phyloP scores from a whole-genome alignment of 2,329 filamentous ascomycete species.

The Exophiala lecanii-corni region DNA sequence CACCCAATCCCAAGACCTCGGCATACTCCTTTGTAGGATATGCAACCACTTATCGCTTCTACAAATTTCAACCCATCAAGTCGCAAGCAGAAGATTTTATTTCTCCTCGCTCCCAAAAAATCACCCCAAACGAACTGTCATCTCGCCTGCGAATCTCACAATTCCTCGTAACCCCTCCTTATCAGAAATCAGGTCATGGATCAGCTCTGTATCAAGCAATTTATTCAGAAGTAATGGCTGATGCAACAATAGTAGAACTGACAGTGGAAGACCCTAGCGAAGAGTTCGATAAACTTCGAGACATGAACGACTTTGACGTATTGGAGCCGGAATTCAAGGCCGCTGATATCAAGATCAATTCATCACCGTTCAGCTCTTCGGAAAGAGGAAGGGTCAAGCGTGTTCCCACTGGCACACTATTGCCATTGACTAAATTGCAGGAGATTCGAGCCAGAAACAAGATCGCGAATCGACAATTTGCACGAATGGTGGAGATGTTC shows the following conservation, averaged over 20 bases:
- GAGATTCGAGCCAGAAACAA: slow-evolving; percentile 51
- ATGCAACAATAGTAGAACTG: slow-evolving; percentile 70
- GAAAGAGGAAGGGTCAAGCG: slow-evolving; percentile 33
- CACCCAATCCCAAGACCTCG: slow-evolving; percentile 43
- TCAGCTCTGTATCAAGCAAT: slow-evolving; percentile 75
- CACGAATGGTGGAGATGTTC: slow-evolving; percentile 59
- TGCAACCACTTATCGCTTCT: slow-evolving; percentile 85
- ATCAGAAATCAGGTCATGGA: slow-evolving; percentile 76
- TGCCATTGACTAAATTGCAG: slow-evolving; percentile 48
- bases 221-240: slow-evolving; percentile 63
- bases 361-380: slow-evolving; percentile 31
- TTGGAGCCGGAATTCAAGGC: slow-evolving; percentile 50
- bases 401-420: slow-evolving; percentile 50
- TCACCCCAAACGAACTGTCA: slow-evolving; percentile 58
- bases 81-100: slow-evolving; percentile 37
- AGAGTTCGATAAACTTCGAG: slow-evolving; percentile 60
- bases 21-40: slow-evolving; percentile 85
- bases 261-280: slow-evolving; percentile 90
- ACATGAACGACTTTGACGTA: slow-evolving; percentile 56
- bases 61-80: slow-evolving; percentile 45
- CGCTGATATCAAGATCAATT: slow-evolving; percentile 44
- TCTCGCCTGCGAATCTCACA: slow-evolving; percentile 84
- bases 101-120: slow-evolving; percentile 37
- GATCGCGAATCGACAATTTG: slow-evolving; percentile 58
- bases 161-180: slow-evolving; percentile 84